Evolutionary conservation across 2,329 filamentous ascomycete genomes (phyloP).

Genomic region (Pestalotiopsis sp.): DNA sequence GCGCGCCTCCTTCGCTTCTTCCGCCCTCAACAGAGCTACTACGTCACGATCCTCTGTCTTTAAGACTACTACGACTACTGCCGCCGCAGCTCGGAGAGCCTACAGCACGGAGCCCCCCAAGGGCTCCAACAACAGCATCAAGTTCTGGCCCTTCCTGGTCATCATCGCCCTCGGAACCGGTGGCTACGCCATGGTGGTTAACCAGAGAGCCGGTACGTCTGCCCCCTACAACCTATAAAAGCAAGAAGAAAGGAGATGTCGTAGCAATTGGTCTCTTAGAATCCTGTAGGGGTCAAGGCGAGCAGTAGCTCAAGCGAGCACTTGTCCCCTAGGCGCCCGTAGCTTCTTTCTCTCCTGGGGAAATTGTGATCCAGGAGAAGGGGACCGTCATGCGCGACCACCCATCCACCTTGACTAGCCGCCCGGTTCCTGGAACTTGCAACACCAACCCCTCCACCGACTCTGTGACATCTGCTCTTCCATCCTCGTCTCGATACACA

Average conservation of each 20-base stretch:
- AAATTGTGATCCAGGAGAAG: background rate
- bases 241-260: background rate
- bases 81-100: slow-evolving; percentile 21
- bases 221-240: background rate
- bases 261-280: background rate
- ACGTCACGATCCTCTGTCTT: background rate
- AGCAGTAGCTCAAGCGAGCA: background rate
- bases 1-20: slow-evolving; percentile 3
- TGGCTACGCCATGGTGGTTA: slow-evolving; percentile 53
- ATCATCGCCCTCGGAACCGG: slow-evolving; percentile 51
- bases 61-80: background rate
- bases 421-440: background rate
- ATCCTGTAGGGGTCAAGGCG: background rate
- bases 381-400: background rate
- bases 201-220: slow-evolving; percentile 50
- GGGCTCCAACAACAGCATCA: slow-evolving; percentile 42
- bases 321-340: background rate
- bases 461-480: background rate
- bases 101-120: slow-evolving; percentile 47
- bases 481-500: no score
- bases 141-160: slow-evolving; percentile 61
- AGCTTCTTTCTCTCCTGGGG: background rate
- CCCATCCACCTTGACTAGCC: background rate
- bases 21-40: slow-evolving; percentile 4
- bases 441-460: background rate